These are phyloP conservation scores for Salix caprea DNA, from an alignment of 345 rosid genomes.

Conservation along the genomic window DNA sequence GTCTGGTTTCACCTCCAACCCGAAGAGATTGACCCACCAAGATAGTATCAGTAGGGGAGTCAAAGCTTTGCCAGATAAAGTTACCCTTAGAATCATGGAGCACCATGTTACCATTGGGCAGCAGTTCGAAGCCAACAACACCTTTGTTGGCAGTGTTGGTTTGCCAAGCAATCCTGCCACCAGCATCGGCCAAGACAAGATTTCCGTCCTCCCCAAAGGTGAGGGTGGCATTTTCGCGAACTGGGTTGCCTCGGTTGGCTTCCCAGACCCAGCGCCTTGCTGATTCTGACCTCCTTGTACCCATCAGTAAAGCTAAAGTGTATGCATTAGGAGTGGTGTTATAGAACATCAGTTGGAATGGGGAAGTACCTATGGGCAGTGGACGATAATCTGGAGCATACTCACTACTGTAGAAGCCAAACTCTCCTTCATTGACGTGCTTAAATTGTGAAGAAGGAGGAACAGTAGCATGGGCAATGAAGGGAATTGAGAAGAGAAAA, in stretches of 20 bases:
- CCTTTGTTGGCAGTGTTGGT: constrained; percentile 33
- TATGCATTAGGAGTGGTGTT: constrained; percentile 59
- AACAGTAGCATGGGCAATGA: too few species aligned
- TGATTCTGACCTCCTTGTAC: constrained; percentile 25
- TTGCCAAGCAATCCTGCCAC: constrained; percentile 32
- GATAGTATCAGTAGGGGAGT: constrained; percentile 57
- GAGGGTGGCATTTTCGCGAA: constrained; percentile 28
- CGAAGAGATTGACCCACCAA: constrained; percentile 48
- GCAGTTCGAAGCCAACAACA: constrained; percentile 11
- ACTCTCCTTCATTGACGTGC: too few species aligned
- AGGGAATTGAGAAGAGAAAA: too few species aligned
- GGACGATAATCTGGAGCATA: too few species aligned
- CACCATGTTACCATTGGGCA: constrained; percentile 14
- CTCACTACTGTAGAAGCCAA: too few species aligned
- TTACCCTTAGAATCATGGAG: constrained; percentile 5
- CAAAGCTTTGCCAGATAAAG: constrained; percentile 28
- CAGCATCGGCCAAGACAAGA: constrained; percentile 26
- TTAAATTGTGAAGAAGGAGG: too few species aligned
- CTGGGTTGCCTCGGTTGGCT: constrained; percentile 30
- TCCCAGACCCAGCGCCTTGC: constrained; percentile 46
- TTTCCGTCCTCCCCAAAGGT: constrained; percentile 30
- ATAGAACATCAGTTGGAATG: constrained; percentile 52
- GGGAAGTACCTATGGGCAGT: too few species aligned
- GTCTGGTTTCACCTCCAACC: constrained; percentile 29
- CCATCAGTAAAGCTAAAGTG: constrained; percentile 54